Evolutionary conservation across 306 rosid species (phyloP).

Genomic region (Quercus variabilis): DNA sequence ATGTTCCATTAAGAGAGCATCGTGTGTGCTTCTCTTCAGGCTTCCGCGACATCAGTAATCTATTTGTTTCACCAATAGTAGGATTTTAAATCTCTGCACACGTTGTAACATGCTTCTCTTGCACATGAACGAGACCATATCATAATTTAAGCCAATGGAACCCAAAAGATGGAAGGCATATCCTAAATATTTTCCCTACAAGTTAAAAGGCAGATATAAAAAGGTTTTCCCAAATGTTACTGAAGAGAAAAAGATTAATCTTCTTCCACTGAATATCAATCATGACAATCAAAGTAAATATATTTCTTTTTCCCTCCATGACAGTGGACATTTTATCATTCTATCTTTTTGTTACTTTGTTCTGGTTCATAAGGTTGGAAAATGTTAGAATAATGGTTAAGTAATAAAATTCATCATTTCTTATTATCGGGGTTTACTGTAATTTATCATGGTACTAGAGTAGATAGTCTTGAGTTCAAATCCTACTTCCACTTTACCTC

Average conservation of each 20-base stretch:
- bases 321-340: too few relatives aligned
- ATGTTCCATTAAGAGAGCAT: too few relatives aligned
- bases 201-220: neutral
- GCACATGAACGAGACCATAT: neutral
- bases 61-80: neutral
- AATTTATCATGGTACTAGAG: too few relatives aligned
- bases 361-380: neutral
- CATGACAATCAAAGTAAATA: neutral
- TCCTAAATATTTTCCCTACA: neutral
- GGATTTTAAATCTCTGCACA: neutral
- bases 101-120: neutral
- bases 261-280: neutral
- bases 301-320: neutral
- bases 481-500: too few relatives aligned
- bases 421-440: too few relatives aligned
- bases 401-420: too few relatives aligned
- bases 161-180: neutral
- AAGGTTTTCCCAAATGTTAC: neutral
- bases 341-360: neutral
- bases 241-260: neutral
- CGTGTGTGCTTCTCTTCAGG: too few relatives aligned
- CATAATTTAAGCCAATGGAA: neutral
- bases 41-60: neutral
- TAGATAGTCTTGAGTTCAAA: too few relatives aligned
- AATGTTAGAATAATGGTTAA: too few relatives aligned